Evolutionary conservation across 2,329 filamentous ascomycete genomes (phyloP), one percentile per base, ranked within the genome.

Genomic region (Boeremia lycopersici): DNA sequence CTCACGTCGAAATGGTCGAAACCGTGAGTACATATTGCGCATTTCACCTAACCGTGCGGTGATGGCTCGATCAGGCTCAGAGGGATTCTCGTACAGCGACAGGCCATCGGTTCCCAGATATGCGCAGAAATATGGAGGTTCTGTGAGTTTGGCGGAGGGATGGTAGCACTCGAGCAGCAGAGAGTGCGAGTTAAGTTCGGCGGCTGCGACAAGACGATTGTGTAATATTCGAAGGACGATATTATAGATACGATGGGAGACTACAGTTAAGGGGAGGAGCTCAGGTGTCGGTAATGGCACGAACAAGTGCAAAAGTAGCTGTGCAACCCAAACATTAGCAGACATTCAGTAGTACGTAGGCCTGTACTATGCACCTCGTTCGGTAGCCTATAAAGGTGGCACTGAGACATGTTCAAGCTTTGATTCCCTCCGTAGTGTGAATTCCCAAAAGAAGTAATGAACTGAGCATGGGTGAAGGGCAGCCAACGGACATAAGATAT

Each of bases 111-210:
- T 91, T 28, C 83, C 85, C 10, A 87, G 77, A 59, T 88, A 88
- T 39, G 85, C 79, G 74, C 90, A 93, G 68, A 83, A 82, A 11
- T 91, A 80, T 49, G 86, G 86, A 0, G 89, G 88, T 17, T 89
- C 87, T 5, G 83, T 86, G 44, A 89, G 79, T 72, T 87, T 88
- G 23, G 83, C 86, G 59, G 81, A 85, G 0, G 90, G 90, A 60
- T 89, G 89, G 68, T 89, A 93, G 71, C 89, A 91, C 76, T 93
- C 89, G 36, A 96, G 83, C 33, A 93, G 84, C 34, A 95, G 76
- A 48, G 86, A 84, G 67, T 90, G 84, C 33, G 85, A 82, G 33
- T 82, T 76, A 7, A 88, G 75, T 3, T 82, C 76, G 4, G 85
- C 81, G 17, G 85, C 84, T 17, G 81, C 72, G 41, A 87, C 75